Evolutionary conservation across 164 flowering plant species (phyloP), one percentile per base, ranked within the genome.

Genomic region (Liquidambar formosana): DNA sequence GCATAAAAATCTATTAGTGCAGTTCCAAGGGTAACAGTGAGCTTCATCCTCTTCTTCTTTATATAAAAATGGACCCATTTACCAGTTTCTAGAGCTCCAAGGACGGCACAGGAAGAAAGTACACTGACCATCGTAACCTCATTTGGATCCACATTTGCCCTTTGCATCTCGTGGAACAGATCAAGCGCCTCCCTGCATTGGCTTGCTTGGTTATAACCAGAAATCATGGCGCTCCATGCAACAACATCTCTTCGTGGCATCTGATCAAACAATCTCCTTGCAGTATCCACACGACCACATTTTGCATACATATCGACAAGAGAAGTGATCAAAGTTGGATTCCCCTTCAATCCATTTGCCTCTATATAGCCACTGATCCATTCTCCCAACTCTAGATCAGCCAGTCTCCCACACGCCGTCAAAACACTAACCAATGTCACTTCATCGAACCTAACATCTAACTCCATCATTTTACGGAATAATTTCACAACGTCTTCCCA

Each of bases 141-240:
- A 64, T 79, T 83, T 0, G 86, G 84, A 12, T 78, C 74, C 47
- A 81, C 71, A 45, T 74, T 76, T 0, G 73, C 61, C 70, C 51
- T 73, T 65, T 79, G 86, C 86, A 83, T 79, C 57, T 77, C 72
- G 19, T 73, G 71, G 45, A 85, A 81, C 53, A 83, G 51, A 63
- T 66, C 65, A 10, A 86, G 78, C 0, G 85, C 88, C 49, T 83
- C 83, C 47, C 57, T 83, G 11, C 78, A 75, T 26, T 53, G 69
- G 21, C 75, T 64, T 6, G 79, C 66, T 72, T 85, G 85, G 62
- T 58, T 74, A 65, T 76, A 87, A 16, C 87, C 85, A 25, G 84
- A 80, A 26, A 83, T 86, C 85, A 84, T 83, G 11, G 88, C 83
- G 69, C 78, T 83, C 85, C 86, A 84, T 11, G 83, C 79, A 61